Base-by-base conservation (phyloP, 2,329 filamentous ascomycete species). In the Myriangium duriaei region DNA sequence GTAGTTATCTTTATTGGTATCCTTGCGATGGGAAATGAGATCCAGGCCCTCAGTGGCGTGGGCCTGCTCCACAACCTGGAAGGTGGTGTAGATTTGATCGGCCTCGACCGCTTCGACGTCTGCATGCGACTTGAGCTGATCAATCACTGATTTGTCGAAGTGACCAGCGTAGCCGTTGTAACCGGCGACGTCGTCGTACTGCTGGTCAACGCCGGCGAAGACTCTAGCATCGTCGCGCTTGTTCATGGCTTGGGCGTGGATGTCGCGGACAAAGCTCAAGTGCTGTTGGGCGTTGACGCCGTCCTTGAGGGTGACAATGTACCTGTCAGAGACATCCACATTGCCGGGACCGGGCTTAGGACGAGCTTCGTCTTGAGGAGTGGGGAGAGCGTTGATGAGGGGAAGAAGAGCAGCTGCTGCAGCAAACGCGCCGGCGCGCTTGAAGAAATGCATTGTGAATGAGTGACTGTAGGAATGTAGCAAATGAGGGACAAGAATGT, bases 11-110 rank as follows among this genome's bases (percentile, higher is more conserved):
- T 29, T 35, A 14, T 34, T 32, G 13, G 34, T 28, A 13, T 32
- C 28, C 12, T 36, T 41, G 11, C 33, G 33, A 24, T 43, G 40
- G 11, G 46, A 49, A 19, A 51, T 46, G 1, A 46, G 28, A 14
- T 37, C 43, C 13, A 51, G 37, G 3, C 47, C 49, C 45, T 48
- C 49, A 3, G 49, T 45, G 15, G 46, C 42, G 32, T 30, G 30
- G 10, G 42, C 34, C 28, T 49, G 47, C 2, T 41, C 34, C 6
- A 38, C 40, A n/a, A 26, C 21, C n/a, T 26, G 7, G 19, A 34
- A 41, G 16, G 39, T 37, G 28, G 34, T 36, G 34, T 37, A 44
- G 19, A 44, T 36, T 5, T 37, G 38, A 16, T 44, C 42, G 14
- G 40, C 42, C 21, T 44, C 42, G 4, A 44, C 12, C 17, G 30